Percentiles rank a stretch among this genome's conserved stretches.
Conservation (phyloP, 768 basidiomycete genomes). For the Suillus ampliporus region DNA sequence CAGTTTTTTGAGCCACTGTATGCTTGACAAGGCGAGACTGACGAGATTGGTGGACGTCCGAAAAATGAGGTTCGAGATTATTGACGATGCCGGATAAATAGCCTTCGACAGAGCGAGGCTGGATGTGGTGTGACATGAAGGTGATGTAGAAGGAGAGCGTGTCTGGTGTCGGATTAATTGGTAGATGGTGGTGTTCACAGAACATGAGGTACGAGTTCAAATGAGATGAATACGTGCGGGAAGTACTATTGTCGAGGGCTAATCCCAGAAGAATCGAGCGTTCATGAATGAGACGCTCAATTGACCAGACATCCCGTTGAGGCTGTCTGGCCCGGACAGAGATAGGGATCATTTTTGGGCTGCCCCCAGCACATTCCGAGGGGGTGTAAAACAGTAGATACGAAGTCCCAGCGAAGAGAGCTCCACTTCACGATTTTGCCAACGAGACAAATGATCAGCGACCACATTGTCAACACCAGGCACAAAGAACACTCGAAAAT, state of each 20-base stretch:
- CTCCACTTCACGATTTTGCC: slow-evolving; percentile 23
- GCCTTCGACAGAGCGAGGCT: slow-evolving; percentile 38
- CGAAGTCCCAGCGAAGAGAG: background rate
- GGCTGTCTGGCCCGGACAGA: slow-evolving; percentile 2
- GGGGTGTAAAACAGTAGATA: slow-evolving; percentile 29
- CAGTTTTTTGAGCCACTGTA: too few relatives aligned
- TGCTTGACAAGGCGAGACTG: too few relatives aligned
- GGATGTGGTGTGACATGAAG: slow-evolving; percentile 43
- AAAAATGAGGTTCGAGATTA: slow-evolving; percentile 35
- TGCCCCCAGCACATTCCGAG: slow-evolving; percentile 36
- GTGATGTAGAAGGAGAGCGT: slow-evolving; percentile 43
- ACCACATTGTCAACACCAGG: slow-evolving; percentile 29
- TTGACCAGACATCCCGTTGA: slow-evolving; percentile 11
- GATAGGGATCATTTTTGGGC: background rate
- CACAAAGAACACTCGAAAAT: slow-evolving; percentile 31
- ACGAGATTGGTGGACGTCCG: slow-evolving; percentile 24
- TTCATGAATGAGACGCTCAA: slow-evolving; percentile 19
- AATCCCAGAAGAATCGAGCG: slow-evolving; percentile 31
- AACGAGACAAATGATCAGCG: slow-evolving; percentile 32
- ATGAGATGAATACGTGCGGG: slow-evolving; percentile 36
- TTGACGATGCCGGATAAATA: slow-evolving; percentile 47
- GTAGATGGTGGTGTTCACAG: slow-evolving; percentile 34
- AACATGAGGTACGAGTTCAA: slow-evolving; percentile 46
- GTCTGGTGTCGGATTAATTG: slow-evolving; percentile 42
- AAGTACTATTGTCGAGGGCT: slow-evolving; percentile 33